A percentile compares a stretch with the other conserved stretches of the same genome.
Conservation (phyloP, 2,329 filamentous ascomycete genomes). For the Talaromyces amestolkiae region DNA sequence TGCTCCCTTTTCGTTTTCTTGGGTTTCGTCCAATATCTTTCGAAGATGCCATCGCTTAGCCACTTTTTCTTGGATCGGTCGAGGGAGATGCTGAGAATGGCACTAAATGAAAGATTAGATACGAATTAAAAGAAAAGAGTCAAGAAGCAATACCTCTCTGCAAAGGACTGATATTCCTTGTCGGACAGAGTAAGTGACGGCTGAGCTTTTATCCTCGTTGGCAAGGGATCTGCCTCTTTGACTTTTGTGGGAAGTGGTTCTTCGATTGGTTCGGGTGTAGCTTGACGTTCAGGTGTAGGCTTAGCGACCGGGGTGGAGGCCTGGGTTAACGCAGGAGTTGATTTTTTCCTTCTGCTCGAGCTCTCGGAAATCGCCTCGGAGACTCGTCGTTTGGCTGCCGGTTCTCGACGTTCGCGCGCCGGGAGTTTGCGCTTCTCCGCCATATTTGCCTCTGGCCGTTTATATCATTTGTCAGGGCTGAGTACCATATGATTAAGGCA, state of each 20-base stretch:
- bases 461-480: background rate
- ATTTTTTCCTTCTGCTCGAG: conserved; percentile 33
- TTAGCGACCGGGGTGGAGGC: conserved; percentile 28
- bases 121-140: background rate
- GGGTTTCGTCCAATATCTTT: conserved; percentile 59
- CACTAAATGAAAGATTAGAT: conserved; percentile 40
- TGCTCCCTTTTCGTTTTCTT: conserved; percentile 55
- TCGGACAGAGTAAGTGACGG: conserved; percentile 43
- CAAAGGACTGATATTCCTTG: conserved; percentile 59
- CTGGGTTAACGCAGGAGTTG: conserved; percentile 26
- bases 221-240: conserved; percentile 53
- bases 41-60: conserved; percentile 54
- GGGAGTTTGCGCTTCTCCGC: conserved; percentile 46
- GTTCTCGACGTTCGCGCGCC: conserved; percentile 44
- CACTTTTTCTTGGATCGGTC: conserved; percentile 60
- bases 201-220: conserved; percentile 53
- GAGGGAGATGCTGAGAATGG: conserved; percentile 57
- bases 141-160: conserved; percentile 47
- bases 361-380: conserved; percentile 38
- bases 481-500: background rate
- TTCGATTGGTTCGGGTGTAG: conserved; percentile 35
- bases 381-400: conserved; percentile 43
- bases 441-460: conserved; percentile 26
- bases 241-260: conserved; percentile 53
- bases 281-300: conserved; percentile 24